phyloP scores from a whole-genome alignment of 2,329 filamentous ascomycete species.

The Corynespora cassiicola region DNA sequence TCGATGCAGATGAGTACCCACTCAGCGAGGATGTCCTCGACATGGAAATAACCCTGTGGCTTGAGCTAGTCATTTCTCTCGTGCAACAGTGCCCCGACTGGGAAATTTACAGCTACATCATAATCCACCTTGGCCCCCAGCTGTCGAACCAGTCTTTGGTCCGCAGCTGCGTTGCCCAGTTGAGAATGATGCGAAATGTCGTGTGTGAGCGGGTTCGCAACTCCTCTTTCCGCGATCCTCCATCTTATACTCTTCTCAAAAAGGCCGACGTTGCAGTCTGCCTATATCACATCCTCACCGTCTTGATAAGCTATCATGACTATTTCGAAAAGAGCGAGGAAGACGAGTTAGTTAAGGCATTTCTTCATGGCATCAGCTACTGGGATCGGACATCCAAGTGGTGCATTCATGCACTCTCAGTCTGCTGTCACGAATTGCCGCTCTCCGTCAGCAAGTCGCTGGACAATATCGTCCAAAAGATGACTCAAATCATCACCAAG shows the following conservation, averaged over 20 bases:
- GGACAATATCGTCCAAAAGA: constrained; percentile 85
- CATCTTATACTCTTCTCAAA: constrained; percentile 76
- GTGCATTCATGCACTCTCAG: constrained; percentile 92
- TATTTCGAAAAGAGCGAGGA: constrained; percentile 84
- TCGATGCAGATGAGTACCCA: constrained; percentile 43
- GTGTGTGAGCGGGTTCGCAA: constrained; percentile 84
- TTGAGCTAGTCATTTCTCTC: constrained; percentile 78
- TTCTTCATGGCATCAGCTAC: constrained; percentile 81
- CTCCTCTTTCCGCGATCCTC: constrained; percentile 81
- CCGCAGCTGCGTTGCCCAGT: constrained; percentile 72
- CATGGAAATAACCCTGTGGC: constrained; percentile 65
- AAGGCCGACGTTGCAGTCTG: constrained; percentile 90
- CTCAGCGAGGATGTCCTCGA: constrained; percentile 49
- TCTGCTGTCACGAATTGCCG: constrained; percentile 94
- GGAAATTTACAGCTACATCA: constrained; percentile 90
- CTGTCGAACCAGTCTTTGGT: constrained; percentile 91
- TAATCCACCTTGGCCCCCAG: constrained; percentile 86
- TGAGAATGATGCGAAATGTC: constrained; percentile 76
- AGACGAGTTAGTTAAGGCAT: constrained; percentile 86
- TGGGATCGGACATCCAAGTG: constrained; percentile 88
- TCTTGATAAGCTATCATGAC: constrained; percentile 88
- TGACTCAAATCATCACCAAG: constrained; percentile 96
- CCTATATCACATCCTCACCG: constrained; percentile 84
- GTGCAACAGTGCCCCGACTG: constrained; percentile 79
- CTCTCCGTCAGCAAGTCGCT: constrained; percentile 85